Base-by-base conservation (phyloP, 148 eudicot species). In the Simmondsia chinensis region DNA sequence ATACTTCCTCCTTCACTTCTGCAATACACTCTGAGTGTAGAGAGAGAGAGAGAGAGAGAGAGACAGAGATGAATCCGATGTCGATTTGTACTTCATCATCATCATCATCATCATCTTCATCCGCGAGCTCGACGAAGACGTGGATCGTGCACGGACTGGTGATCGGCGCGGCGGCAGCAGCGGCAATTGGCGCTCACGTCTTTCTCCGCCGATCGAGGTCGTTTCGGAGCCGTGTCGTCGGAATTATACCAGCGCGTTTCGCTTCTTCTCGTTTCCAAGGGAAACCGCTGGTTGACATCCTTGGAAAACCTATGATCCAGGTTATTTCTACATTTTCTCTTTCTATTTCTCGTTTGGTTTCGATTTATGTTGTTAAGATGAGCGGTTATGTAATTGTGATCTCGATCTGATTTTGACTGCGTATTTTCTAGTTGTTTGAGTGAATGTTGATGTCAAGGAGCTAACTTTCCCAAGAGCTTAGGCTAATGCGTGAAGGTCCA, bases 291-390 rank as follows among this genome's bases (percentile, higher is more conserved):
- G 82, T 76, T 22, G 42, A 71, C 10, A 89, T 89, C 54, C 97
- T 84, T 43, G 95, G 95, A 50, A 89, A 89, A 58, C 87, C 97
- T 50, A 89, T 89, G 97, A 89, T 89, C 74, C 94, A 83, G 80
- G 94, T 79, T 13, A 4, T 4, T 8, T n/a, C 4, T 6, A 4
- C 9, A 0, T 1, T 18, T 39, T 20, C 33, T 1, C 25, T 5
- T 27, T 4, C 4, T 15, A 3, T 9, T 32, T 12, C 38, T n/a
- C 17, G 20, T 7, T 34, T 29, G 9, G 9, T 4, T 2, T 16
- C 1, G 17, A 16, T 38, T 44, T 29, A 6, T 2, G n/a, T 42
- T 36, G 6, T 11, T 6, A 9, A 21, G 14, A 3, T 20, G 3
- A 20, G n/a, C 39, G 13, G 15, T 9, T 20, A 6, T 14, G 8